These are phyloP conservation scores for Plantago ovata DNA, from an alignment of 257 asterid genomes.

Conservation along the genomic window DNA sequence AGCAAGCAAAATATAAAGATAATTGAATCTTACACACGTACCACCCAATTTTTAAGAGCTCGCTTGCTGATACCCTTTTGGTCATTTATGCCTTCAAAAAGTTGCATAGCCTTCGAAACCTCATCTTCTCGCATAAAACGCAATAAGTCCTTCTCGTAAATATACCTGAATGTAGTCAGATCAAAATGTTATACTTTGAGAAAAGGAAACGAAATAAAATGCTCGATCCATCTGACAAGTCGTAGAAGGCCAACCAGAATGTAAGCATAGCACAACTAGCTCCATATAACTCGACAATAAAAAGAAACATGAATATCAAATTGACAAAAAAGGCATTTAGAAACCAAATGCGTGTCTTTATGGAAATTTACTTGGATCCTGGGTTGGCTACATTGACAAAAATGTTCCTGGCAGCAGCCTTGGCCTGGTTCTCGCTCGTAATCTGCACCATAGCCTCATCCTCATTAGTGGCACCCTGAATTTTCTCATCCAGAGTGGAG, in stretches of 20 bases:
- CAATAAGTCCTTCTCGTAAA: constrained; percentile 43
- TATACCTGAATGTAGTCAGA: constrained; percentile 24
- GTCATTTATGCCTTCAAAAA: constrained; percentile 40
- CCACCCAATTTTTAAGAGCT: constrained; percentile 54
- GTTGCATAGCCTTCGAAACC: constrained; percentile 41
- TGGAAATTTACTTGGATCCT: constrained; percentile 37
- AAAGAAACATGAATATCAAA: neutral
- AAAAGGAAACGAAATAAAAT: neutral
- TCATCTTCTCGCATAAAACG: constrained; percentile 55
- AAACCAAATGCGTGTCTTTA: neutral
- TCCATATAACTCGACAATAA: constrained; percentile 2
- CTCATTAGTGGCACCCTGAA: constrained; percentile 22
- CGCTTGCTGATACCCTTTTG: constrained; percentile 49
- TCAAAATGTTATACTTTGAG: neutral
- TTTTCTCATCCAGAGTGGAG: constrained; percentile 53
- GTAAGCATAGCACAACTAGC: neutral
- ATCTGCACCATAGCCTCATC: constrained; percentile 47
- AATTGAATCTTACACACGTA: neutral
- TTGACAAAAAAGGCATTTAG: neutral
- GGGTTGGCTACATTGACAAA: constrained; percentile 51
- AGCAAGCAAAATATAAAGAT: neutral
- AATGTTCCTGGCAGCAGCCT: constrained; percentile 51
- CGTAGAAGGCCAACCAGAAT: neutral
- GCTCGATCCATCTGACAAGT: no score
- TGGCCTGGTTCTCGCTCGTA: constrained; percentile 47